Evolutionary conservation across 257 asterid species (phyloP).

Genomic region (Solanum appendiculatum): DNA sequence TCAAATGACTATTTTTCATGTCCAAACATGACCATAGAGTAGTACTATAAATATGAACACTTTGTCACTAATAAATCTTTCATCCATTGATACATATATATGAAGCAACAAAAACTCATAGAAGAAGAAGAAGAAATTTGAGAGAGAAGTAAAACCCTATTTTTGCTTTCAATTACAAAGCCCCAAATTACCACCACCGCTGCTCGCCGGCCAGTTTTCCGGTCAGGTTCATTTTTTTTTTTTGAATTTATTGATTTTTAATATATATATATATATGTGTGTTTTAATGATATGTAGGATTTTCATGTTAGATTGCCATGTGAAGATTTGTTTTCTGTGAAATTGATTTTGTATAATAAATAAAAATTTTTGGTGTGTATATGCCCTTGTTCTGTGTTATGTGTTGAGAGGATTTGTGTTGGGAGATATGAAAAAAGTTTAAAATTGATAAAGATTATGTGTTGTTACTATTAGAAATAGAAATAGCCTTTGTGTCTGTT

Average conservation of each 20-base stretch:
- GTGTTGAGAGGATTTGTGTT: not conserved
- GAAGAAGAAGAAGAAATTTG: not conserved
- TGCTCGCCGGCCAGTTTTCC: not conserved
- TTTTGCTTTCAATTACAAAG: no score
- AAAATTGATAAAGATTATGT: not conserved
- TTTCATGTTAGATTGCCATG: not conserved
- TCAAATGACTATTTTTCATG: not conserved
- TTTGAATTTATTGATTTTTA: not conserved
- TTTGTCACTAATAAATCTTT: not conserved
- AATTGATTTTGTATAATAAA: not conserved
- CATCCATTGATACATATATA: not conserved
- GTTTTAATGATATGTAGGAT: not conserved
- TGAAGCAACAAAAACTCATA: not conserved
- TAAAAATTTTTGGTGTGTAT: not conserved
- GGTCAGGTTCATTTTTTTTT: not conserved
- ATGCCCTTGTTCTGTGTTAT: not conserved
- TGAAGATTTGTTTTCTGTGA: not conserved
- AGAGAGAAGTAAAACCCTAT: not conserved
- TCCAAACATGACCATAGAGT: not conserved
- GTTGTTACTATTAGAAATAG: not conserved
- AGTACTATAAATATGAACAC: not conserved
- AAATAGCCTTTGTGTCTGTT: not conserved
- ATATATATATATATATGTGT: not conserved
- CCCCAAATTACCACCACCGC: not conserved
- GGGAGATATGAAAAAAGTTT: not conserved